Evolutionary conservation across 2,329 filamentous ascomycete species (phyloP).

Genomic region (Trichoderma atrobrunneum): DNA sequence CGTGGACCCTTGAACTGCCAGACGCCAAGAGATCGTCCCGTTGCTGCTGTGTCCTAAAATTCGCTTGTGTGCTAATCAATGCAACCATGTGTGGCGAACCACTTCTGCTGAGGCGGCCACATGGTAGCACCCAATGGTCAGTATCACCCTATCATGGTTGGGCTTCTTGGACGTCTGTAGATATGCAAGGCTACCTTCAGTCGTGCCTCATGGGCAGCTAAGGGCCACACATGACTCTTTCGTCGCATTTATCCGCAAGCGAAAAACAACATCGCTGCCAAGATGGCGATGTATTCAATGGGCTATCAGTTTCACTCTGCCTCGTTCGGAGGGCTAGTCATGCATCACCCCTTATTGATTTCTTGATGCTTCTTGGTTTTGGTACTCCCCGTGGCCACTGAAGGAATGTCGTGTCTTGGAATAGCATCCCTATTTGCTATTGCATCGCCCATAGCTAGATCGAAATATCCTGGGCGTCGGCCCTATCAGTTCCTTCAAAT

Average conservation of each 20-base stretch:
- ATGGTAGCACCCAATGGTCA: slow-evolving; percentile 2
- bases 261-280: not conserved
- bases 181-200: slow-evolving; percentile 2
- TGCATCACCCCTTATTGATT: not conserved
- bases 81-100: not conserved
- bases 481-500: not conserved
- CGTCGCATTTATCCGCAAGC: not conserved
- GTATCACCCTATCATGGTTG: not conserved
- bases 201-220: not conserved
- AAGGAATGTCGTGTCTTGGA: not conserved
- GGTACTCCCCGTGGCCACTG: not conserved
- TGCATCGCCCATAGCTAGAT: not conserved
- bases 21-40: slow-evolving; percentile 4
- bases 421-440: not conserved
- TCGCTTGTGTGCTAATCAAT: not conserved
- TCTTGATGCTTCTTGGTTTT: not conserved
- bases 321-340: not conserved
- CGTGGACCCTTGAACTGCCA: not conserved
- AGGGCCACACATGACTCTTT: not conserved
- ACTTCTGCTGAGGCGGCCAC: not conserved
- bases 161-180: not conserved
- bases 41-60: not conserved
- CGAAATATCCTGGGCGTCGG: not conserved
- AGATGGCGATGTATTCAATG: not conserved
- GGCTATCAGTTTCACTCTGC: not conserved